phyloP scores from a whole-genome alignment of 257 asterid species.

The Plantago elongata region DNA sequence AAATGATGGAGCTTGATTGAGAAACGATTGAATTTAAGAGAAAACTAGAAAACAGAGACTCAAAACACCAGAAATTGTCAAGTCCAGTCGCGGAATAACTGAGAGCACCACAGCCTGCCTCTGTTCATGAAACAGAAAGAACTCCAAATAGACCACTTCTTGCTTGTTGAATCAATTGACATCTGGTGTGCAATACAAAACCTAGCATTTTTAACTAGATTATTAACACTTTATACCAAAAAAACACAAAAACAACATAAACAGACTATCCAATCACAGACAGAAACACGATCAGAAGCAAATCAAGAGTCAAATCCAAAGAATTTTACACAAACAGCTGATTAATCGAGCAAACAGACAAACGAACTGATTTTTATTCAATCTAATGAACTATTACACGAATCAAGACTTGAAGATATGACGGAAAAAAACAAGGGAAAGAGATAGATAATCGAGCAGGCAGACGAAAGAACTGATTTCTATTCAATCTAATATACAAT shows the following conservation, averaged over 20 bases:
- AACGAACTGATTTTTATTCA: background rate
- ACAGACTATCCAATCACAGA: background rate
- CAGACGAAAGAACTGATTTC: background rate
- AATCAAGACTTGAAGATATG: background rate
- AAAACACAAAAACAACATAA: constrained; percentile 1
- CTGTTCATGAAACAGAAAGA: constrained; percentile 67
- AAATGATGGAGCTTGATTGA: background rate
- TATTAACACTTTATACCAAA: constrained; percentile 30
- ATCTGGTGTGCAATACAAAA: constrained; percentile 67
- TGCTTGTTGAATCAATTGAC: constrained; percentile 71
- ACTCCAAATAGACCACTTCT: constrained; percentile 58
- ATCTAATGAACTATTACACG: constrained; percentile 3
- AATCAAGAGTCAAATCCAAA: background rate
- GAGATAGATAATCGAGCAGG: constrained; percentile 1
- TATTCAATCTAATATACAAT: constrained; percentile 10
- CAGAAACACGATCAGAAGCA: background rate
- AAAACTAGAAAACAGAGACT: constrained; percentile 13
- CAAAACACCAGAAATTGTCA: constrained; percentile 24
- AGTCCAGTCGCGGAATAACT: constrained; percentile 81
- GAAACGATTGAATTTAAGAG: constrained; percentile 19
- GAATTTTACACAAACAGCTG: no score
- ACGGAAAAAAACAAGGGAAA: constrained; percentile 3
- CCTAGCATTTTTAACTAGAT: constrained; percentile 42
- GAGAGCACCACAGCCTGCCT: constrained; percentile 64
- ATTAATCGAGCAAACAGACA: no score